phyloP scores from a whole-genome alignment of 768 basidiomycete species.

The Xanthoconium stramineum region DNA sequence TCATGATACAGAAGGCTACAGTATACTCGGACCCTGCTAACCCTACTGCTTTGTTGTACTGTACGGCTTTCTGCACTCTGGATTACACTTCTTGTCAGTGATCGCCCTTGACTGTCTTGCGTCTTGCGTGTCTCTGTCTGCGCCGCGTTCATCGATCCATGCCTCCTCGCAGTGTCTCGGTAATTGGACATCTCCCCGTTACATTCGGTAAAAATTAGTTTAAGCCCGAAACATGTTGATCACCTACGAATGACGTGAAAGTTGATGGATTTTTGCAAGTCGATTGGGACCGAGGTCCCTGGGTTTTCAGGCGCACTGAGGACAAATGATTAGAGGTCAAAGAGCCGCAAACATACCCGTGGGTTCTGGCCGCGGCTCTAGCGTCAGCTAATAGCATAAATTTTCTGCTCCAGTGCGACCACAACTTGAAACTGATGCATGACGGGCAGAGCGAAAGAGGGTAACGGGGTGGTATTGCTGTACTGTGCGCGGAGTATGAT shows the following conservation, averaged over 20 bases:
- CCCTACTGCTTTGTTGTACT: constrained; percentile 39
- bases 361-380: background rate
- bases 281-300: background rate
- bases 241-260: background rate
- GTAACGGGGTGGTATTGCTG: background rate
- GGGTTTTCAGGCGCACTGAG: background rate
- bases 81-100: constrained; percentile 33
- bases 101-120: constrained; percentile 34
- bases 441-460: background rate
- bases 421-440: background rate
- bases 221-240: constrained; percentile 20
- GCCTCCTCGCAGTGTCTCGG: constrained; percentile 22
- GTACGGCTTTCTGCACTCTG: constrained; percentile 30
- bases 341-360: too few relatives aligned
- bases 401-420: background rate
- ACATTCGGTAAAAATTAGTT: constrained; percentile 33
- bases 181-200: constrained; percentile 34
- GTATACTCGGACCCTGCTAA: constrained; percentile 35
- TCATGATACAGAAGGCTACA: too few relatives aligned
- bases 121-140: constrained; percentile 24
- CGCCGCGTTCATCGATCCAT: background rate
- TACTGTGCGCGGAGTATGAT: background rate
- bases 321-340: background rate
- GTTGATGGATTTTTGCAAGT: background rate
- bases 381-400: background rate